Evolutionary conservation across 345 rosid genomes (phyloP).

Genomic region (Cardamine chenopodiifolia): DNA sequence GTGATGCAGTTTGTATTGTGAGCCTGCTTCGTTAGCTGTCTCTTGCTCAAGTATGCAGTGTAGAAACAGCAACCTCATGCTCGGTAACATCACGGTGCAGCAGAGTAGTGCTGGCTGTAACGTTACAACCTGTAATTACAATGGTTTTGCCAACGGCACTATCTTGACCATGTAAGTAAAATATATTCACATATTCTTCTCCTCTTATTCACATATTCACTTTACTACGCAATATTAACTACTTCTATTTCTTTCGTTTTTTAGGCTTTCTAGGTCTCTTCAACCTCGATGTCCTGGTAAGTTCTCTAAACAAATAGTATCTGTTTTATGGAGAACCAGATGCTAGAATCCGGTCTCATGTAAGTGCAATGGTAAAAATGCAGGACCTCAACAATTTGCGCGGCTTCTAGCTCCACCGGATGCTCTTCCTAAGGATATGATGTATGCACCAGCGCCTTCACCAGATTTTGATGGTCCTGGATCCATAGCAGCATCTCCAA

Average conservation of each 20-base stretch:
- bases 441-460: constrained; percentile 64
- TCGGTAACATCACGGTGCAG: constrained; percentile 74
- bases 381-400: constrained; percentile 85
- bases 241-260: neutral
- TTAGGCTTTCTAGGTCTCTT: constrained; percentile 78
- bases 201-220: neutral
- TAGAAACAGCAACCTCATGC: constrained; percentile 78
- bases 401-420: constrained; percentile 84
- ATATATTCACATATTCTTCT: neutral
- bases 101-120: constrained; percentile 90
- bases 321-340: neutral
- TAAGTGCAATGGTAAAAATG: constrained; percentile 28
- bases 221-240: neutral
- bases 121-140: constrained; percentile 77
- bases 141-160: constrained; percentile 76
- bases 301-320: neutral
- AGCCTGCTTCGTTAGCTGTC: constrained; percentile 91
- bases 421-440: constrained; percentile 51
- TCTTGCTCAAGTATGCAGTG: constrained; percentile 99
- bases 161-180: constrained; percentile 67
- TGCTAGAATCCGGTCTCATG: constrained; percentile 3
- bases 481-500: constrained; percentile 52
- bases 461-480: constrained; percentile 44
- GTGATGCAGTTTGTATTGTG: constrained; percentile 77
- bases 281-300: constrained; percentile 96